Base-by-base conservation (phyloP, 805 yeast species). In the Cyberlindnera subsufficiens region DNA sequence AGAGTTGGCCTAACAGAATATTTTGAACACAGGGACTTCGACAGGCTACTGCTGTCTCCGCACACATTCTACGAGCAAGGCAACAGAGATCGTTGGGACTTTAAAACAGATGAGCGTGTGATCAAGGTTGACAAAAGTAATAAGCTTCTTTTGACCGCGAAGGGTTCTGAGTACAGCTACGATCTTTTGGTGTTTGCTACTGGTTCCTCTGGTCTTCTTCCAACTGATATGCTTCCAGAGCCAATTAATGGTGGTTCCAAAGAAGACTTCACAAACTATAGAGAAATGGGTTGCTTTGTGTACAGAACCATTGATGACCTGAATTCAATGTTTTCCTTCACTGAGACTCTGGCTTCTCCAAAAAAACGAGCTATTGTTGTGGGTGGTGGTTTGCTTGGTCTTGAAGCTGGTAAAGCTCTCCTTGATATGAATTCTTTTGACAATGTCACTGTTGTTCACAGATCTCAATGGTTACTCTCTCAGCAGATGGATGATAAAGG, bases 321-420 rank as follows among this genome's bases (percentile, higher is more conserved):
- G 22, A 58, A 59, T 35, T 34, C 52, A 1, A 60, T 64, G 60
- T 45, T 64, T 3, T 29, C 34, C 11, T 63, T 53, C 39, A 44
- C 60, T 35, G 57, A 53, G 2, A 35, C 33, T 6, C 35, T 43
- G 10, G 17, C 39, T 6, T 18, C 17, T 3, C 6, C 40, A 14
- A 34, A 34, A 5, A 52, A 54, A 35, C 46, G 57, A 16, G 65
- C 65, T 2, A 49, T 61, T 18, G 64, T 61, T 34, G 65, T 61
- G 35, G 68, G 64, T 29, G 67, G 67, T 39, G 67, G 67, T 7
- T 46, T 63, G 3, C 44, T 61, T 14, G 67, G 67, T 9, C 45
- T 65, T 17, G 68, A 65, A 42, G 69, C 69, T 15, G 68, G 67
- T 15, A 63, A 64, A 42, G 68, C 68, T 3, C 46, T 65, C 16